Conservation (phyloP, 2,329 filamentous ascomycete species). For the Colletotrichum sp. region DNA sequence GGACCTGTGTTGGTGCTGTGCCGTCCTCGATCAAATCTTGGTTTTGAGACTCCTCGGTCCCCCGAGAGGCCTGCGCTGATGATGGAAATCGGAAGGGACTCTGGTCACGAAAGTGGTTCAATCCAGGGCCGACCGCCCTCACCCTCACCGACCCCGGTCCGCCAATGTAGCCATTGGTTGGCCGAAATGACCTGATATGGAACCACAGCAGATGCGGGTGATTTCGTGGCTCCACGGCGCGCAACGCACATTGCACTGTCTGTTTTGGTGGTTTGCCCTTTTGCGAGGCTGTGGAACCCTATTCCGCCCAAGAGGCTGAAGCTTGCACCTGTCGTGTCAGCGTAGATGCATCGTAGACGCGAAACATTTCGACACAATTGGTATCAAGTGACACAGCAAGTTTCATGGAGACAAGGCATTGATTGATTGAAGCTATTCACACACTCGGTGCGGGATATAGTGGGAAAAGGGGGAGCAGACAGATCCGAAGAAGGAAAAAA, state of each 20-base stretch:
- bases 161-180: conserved; percentile 15
- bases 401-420: neutral
- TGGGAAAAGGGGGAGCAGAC: conserved; percentile 22
- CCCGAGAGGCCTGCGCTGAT: neutral
- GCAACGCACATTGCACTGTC: neutral
- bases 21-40: neutral
- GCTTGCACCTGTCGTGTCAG: neutral
- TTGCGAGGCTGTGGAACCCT: neutral
- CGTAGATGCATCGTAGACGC: neutral
- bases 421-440: conserved; percentile 15
- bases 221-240: conserved; percentile 9
- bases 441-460: conserved; percentile 15
- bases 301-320: neutral
- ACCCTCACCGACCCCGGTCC: neutral
- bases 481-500: conserved; percentile 30
- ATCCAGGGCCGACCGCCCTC: neutral
- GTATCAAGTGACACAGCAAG: neutral
- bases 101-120: neutral
- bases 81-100: neutral
- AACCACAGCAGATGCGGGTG: neutral
- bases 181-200: conserved; percentile 16
- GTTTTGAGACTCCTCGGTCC: neutral
- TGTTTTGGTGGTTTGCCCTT: neutral
- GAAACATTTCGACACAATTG: neutral
- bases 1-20: neutral